phyloP scores from a whole-genome alignment of 305 asterid genomes.

The Ajuga reptans region DNA sequence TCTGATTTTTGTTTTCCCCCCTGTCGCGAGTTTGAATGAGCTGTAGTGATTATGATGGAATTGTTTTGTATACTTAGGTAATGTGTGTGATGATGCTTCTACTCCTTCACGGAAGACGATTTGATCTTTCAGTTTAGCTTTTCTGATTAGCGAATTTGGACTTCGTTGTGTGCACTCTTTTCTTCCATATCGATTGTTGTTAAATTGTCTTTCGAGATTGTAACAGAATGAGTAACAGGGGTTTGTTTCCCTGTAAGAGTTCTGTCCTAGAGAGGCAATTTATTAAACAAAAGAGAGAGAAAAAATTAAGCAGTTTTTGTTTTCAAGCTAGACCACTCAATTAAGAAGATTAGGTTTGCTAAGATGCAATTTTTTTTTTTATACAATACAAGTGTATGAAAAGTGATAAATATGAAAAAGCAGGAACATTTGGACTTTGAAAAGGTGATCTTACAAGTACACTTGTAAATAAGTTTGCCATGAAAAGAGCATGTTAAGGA shows the following conservation, averaged over 20 bases:
- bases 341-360: background rate
- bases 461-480: background rate
- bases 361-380: background rate
- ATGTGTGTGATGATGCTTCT: background rate
- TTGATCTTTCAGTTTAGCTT: background rate
- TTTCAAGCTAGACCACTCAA: background rate
- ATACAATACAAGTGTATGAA: too few species aligned
- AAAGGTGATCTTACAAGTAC: background rate
- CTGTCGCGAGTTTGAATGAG: background rate
- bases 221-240: background rate
- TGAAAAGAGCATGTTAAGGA: background rate
- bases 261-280: background rate
- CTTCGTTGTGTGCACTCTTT: background rate
- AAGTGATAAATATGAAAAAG: background rate
- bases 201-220: background rate
- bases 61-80: background rate
- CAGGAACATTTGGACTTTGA: background rate
- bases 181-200: background rate
- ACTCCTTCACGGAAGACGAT: background rate
- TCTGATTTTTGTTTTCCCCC: background rate
- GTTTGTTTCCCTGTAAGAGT: background rate
- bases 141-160: background rate
- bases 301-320: background rate
- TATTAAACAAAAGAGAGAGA: too few species aligned
- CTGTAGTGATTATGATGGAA: background rate